phyloP scores from a whole-genome alignment of 2,329 filamentous ascomycete species.

The Coniochaeta sp. region DNA sequence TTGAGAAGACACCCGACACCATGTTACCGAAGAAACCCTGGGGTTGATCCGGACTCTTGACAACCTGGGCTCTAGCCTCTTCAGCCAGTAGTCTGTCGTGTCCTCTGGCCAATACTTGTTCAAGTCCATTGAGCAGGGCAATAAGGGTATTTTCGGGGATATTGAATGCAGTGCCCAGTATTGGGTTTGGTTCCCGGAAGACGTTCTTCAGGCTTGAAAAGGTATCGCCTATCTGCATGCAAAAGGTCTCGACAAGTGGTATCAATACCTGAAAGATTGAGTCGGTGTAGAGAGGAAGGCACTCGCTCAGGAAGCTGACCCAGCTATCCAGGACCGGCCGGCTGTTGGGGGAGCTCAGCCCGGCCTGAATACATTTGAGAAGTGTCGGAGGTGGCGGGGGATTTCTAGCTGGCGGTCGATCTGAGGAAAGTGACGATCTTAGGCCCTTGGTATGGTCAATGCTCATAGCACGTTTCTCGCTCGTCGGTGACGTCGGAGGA shows the following conservation, averaged over 20 bases:
- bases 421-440: conserved; percentile 28
- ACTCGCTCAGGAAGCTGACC: conserved; percentile 78
- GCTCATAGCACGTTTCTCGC: conserved; percentile 36
- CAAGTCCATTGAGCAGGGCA: conserved; percentile 84
- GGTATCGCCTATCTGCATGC: conserved; percentile 63
- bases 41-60: conserved; percentile 74
- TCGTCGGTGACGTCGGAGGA: conserved; percentile 32
- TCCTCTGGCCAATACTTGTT: conserved; percentile 79
- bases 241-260: conserved; percentile 85
- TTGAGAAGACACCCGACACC: conserved; percentile 82
- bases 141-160: conserved; percentile 68
- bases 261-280: conserved; percentile 86
- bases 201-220: conserved; percentile 64
- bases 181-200: conserved; percentile 36
- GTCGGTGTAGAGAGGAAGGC: conserved; percentile 75
- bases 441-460: conserved; percentile 32
- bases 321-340: conserved; percentile 82
- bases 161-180: conserved; percentile 13
- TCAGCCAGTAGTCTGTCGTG: conserved; percentile 77
- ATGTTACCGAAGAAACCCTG: conserved; percentile 92
- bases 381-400: conserved; percentile 64
- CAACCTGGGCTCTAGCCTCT: conserved; percentile 59
- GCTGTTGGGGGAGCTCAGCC: conserved; percentile 67
- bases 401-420: conserved; percentile 17
- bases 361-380: conserved; percentile 78